Evolutionary conservation across 345 rosid species (phyloP).

Genomic region (Citrus medica): DNA sequence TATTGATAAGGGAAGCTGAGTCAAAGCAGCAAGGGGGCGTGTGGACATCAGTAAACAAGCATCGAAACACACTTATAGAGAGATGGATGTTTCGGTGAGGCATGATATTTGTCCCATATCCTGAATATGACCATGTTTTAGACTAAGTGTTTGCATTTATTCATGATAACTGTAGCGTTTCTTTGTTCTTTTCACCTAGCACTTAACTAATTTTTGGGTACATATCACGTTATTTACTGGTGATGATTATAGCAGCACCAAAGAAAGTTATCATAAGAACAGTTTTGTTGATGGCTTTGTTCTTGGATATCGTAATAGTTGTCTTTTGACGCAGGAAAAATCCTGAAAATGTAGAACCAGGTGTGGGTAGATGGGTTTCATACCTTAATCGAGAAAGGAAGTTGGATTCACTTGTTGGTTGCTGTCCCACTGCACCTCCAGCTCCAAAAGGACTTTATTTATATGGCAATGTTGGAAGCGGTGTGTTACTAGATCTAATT

Average conservation of each 20-base stretch:
- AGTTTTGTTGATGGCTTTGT: neutral
- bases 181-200: neutral
- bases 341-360: conserved; percentile 61
- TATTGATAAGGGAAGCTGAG: conserved; percentile 81
- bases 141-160: neutral
- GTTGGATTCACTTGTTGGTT: conserved; percentile 70
- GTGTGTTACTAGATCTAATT: conserved; percentile 40
- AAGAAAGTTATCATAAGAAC: neutral
- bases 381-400: conserved; percentile 87
- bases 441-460: conserved; percentile 91
- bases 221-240: neutral
- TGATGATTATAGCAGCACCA: neutral
- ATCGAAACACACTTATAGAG: conserved; percentile 44
- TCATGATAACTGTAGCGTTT: neutral
- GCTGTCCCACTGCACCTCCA: conserved; percentile 66
- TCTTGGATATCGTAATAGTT: neutral
- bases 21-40: conserved; percentile 53
- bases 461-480: conserved; percentile 92
- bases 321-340: conserved; percentile 39
- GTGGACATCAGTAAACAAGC: conserved; percentile 56
- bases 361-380: conserved; percentile 97
- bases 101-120: neutral
- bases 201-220: neutral
- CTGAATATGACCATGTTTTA: neutral
- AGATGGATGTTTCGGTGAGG: conserved; percentile 65